phyloP scores from a whole-genome alignment of 352 stramenopile genomes.

The Phytophthora ramorum region DNA sequence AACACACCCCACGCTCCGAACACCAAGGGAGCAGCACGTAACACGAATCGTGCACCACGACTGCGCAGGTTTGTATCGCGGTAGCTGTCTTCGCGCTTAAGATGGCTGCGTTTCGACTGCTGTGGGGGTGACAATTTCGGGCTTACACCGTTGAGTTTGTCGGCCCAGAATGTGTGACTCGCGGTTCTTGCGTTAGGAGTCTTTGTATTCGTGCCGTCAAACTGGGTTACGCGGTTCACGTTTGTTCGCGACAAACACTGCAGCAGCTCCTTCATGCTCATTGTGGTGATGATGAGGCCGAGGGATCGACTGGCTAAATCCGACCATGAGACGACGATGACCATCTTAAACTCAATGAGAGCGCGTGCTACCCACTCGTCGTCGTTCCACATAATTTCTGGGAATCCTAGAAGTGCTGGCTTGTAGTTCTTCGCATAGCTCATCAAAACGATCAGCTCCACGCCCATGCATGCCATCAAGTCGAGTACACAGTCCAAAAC shows the following conservation, averaged over 20 bases:
- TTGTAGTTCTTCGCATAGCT: conserved; percentile 22
- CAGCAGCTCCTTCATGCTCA: conserved; percentile 33
- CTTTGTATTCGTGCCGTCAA: background rate
- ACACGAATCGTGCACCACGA: background rate
- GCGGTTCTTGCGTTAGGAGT: background rate
- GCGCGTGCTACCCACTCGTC: conserved; percentile 35
- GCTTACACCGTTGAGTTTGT: conserved; percentile 1
- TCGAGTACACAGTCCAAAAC: conserved; percentile 29
- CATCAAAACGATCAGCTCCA: conserved; percentile 21
- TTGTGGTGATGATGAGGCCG: conserved; percentile 23
- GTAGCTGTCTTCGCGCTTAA: background rate
- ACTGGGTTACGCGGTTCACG: conserved; percentile 2
- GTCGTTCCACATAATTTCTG: conserved; percentile 27
- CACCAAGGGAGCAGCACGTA: background rate
- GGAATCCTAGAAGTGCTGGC: conserved; percentile 7
- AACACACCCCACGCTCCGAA: conserved; percentile 8
- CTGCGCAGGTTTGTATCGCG: background rate
- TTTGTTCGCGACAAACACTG: background rate
- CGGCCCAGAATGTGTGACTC: conserved; percentile 6
- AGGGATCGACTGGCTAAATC: conserved; percentile 30
- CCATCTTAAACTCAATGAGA: conserved; percentile 38
- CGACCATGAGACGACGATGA: conserved; percentile 35
- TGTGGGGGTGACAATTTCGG: background rate
- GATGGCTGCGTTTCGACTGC: background rate
- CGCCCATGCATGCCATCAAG: conserved; percentile 27